Evolutionary conservation across 495 filamentous ascomycete genomes (phyloP).

Genomic region (Apiosordaria backusii): DNA sequence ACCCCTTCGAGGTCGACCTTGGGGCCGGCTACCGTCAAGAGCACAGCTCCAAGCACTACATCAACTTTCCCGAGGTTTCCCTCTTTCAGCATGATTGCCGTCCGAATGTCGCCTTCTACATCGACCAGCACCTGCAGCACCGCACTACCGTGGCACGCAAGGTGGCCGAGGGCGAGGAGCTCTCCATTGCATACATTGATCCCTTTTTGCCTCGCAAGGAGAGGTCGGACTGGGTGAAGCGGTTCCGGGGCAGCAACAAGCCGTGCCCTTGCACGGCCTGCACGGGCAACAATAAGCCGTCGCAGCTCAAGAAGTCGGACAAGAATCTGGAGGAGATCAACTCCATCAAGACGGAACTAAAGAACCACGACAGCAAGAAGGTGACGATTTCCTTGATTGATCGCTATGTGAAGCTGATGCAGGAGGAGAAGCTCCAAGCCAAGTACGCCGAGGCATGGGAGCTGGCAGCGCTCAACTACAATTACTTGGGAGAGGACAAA

Average conservation of each 20-base stretch:
- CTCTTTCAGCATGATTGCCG: slow-evolving; percentile 35
- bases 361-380: slow-evolving; percentile 28
- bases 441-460: slow-evolving; percentile 34
- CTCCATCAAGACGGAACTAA: slow-evolving; percentile 24
- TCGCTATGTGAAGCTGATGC: slow-evolving; percentile 26
- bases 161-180: slow-evolving; percentile 31
- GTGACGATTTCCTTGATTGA: slow-evolving; percentile 32
- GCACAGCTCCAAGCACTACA: slow-evolving; percentile 27
- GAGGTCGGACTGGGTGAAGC: slow-evolving; percentile 25
- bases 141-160: slow-evolving; percentile 30
- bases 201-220: slow-evolving; percentile 22
- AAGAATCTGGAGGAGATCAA: slow-evolving; percentile 26
- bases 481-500: slow-evolving; percentile 29
- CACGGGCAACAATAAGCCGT: slow-evolving; percentile 7
- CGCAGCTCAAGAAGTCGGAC: slow-evolving; percentile 23
- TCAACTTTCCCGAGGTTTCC: slow-evolving; percentile 32
- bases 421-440: slow-evolving; percentile 29
- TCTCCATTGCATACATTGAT: slow-evolving; percentile 33
- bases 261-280: slow-evolving; percentile 28
- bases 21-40: slow-evolving; percentile 12
- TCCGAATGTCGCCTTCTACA: slow-evolving; percentile 34
- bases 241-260: slow-evolving; percentile 11
- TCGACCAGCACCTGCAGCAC: slow-evolving; percentile 27
- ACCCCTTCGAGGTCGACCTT: slow-evolving; percentile 35
- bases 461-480: slow-evolving; percentile 40